Evolutionary conservation across 345 rosid species (phyloP).

Genomic region (Barbarea vulgaris): DNA sequence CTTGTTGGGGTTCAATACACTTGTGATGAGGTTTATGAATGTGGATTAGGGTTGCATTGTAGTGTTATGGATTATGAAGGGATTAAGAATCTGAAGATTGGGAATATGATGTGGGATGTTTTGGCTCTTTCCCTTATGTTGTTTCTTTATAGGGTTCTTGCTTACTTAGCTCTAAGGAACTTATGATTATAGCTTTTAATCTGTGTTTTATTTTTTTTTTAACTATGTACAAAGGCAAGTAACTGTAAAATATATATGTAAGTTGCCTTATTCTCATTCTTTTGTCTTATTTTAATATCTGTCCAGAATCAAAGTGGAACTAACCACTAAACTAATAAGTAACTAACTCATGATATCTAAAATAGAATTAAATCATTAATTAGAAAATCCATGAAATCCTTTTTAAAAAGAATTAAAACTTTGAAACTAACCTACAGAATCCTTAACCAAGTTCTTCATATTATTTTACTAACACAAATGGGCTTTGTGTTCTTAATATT

Average conservation of each 20-base stretch:
- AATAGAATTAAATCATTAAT: not conserved
- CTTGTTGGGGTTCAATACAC: constrained; percentile 81
- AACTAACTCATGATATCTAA: not conserved
- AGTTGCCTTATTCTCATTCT: not conserved
- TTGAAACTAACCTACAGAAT: no score
- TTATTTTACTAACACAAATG: no score
- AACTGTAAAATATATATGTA: constrained; percentile 24
- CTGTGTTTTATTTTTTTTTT: no score
- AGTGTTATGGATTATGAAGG: constrained; percentile 76
- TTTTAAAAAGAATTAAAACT: no score
- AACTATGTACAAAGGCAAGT: no score
- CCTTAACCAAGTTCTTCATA: no score
- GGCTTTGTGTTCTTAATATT: no score
- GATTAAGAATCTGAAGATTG: constrained; percentile 50
- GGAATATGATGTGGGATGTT: constrained; percentile 60
- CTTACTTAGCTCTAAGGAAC: constrained; percentile 69
- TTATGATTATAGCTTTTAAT: constrained; percentile 22
- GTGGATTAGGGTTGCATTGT: constrained; percentile 60
- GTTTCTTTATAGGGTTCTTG: constrained; percentile 72
- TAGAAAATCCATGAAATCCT: not conserved
- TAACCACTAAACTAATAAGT: no score
- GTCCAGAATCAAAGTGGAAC: not conserved
- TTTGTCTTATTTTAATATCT: not conserved
- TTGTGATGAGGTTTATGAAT: constrained; percentile 56
- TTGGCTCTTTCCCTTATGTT: constrained; percentile 71